Base-by-base conservation (phyloP, 208 protist genomes). In the Trypanosoma avium region DNA sequence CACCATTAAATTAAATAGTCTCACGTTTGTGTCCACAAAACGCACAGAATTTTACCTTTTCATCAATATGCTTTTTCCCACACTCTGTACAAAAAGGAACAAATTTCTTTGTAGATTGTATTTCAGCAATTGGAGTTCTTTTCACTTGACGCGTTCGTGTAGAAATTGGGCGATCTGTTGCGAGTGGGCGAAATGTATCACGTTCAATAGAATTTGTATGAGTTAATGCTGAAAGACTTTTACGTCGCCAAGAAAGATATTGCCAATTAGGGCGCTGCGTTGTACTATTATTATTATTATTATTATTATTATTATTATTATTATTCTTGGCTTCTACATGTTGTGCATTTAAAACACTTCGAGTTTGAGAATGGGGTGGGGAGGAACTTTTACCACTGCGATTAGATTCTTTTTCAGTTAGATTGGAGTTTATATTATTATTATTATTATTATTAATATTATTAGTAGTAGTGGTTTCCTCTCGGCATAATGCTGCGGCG, bases 31-130 rank as follows among this genome's bases (percentile, higher is more conserved):
- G 81, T 19, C 89, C 89, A 33, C 89, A 95, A 58, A 85, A 84
- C 24, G 84, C 86, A 67, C 89, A 95, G 68, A 93, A 95, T 58
- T 92, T 92, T 1, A 81, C 84, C 10, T 57, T 60, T 13, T 84
- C 79, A 36, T 87, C 70, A 52, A 91, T 55, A 61, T 95, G 82
- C 6, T 64, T 61, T 61, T 88, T 69, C 3, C 89, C 84, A 52
- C 89, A 93, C 22, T 79, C 63, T 19, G 77, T 78, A 43, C 77
- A 82, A 45, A 82, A 82, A 35, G 64, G 43, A 46, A 69, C 66
- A 10, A 72, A 50, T 58, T 67, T 63, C 54, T 82, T 64, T 3
- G 19, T 17, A 7, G 49, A 13, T 21, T 26, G 4, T 17, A 12
- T 0, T 26, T 72, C 54, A 29, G 1, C 21, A 24, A 27, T 30